Evolutionary conservation across 495 filamentous ascomycete species (phyloP).

Genomic region (Margaritispora aquatica): DNA sequence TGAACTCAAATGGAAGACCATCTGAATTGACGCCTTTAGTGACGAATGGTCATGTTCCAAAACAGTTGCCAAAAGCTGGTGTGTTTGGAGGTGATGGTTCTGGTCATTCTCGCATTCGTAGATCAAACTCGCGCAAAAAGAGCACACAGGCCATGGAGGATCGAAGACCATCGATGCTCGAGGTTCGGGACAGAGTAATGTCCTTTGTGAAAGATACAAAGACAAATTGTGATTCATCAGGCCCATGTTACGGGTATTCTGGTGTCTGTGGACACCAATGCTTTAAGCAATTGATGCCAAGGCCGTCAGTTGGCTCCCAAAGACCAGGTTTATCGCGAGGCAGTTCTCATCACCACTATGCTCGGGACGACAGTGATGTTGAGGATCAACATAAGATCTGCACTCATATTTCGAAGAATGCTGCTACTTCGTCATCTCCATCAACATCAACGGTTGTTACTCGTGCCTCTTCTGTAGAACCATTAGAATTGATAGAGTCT

Average conservation of each 20-base stretch:
- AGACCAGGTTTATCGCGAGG: constrained; percentile 1
- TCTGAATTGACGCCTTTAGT: constrained; percentile 32
- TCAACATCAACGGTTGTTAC: constrained; percentile 14
- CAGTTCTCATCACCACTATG: neutral
- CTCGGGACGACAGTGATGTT: neutral
- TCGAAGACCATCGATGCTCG: constrained; percentile 39
- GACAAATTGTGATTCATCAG: constrained; percentile 61
- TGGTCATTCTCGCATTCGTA: neutral
- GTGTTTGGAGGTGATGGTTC: constrained; percentile 5
- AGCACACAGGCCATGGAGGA: constrained; percentile 4
- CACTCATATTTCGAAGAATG: neutral
- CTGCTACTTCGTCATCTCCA: neutral
- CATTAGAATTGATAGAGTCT: neutral
- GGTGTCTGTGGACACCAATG: constrained; percentile 84
- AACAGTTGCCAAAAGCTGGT: neutral
- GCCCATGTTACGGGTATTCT: constrained; percentile 77
- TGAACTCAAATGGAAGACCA: constrained; percentile 22
- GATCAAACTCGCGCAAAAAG: neutral
- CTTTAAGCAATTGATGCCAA: constrained; percentile 31
- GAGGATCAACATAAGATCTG: neutral
- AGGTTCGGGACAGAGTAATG: constrained; percentile 46
- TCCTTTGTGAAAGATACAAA: constrained; percentile 65
- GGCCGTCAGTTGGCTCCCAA: constrained; percentile 6
- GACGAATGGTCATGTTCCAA: constrained; percentile 8
- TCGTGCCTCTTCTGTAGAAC: neutral